These are phyloP conservation scores for Trypanosoma melophagium DNA, from an alignment of 208 protist species.

Conservation along the genomic window DNA sequence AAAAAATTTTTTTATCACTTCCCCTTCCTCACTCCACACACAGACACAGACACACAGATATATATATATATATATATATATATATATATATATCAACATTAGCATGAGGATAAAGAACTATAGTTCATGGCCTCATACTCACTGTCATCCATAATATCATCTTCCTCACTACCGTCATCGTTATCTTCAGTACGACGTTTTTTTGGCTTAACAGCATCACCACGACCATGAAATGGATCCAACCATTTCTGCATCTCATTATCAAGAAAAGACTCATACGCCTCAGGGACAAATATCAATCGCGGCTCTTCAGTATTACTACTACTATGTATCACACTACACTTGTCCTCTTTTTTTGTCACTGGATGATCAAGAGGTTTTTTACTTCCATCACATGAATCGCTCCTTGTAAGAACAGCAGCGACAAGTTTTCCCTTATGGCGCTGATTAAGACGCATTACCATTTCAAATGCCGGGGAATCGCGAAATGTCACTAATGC, in stretches of 20 bases:
- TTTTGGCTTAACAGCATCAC: constrained; percentile 11
- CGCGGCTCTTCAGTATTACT: background rate
- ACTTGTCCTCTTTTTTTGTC: constrained; percentile 1
- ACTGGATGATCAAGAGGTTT: background rate
- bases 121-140: constrained; percentile 12
- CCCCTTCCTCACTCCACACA: too few relatives aligned
- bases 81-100: constrained; percentile 7
- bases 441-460: constrained; percentile 41
- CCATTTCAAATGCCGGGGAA: constrained; percentile 42
- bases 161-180: constrained; percentile 16
- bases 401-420: constrained; percentile 17
- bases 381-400: background rate
- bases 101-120: constrained; percentile 19
- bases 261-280: constrained; percentile 30
- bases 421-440: constrained; percentile 27
- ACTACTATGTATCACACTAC: background rate
- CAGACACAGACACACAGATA: background rate
- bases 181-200: background rate
- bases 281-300: constrained; percentile 33
- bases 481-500: constrained; percentile 42
- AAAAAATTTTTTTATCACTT: too few relatives aligned
- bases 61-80: background rate
- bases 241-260: constrained; percentile 44
- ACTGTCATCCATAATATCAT: constrained; percentile 23
- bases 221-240: constrained; percentile 29